A percentile compares a stretch with the other conserved stretches of the same genome.
These are phyloP conservation scores for Brassica cretica DNA, from an alignment of 345 rosid species.

Conservation along the genomic window DNA sequence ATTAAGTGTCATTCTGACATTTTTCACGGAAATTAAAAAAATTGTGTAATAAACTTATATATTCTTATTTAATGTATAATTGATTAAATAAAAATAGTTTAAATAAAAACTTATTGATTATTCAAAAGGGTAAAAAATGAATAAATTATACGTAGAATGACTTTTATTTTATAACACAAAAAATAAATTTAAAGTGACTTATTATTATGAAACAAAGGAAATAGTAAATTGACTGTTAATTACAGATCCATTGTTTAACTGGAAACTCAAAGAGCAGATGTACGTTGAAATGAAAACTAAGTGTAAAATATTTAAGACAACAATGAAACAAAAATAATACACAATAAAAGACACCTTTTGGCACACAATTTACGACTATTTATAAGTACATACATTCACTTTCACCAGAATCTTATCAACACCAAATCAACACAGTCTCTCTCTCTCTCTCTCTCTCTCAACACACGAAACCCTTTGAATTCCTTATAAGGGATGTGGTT, in stretches of 20 bases:
- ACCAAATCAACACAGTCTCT: conserved; percentile 8
- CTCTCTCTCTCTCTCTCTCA: not conserved
- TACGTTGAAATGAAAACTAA: conserved; percentile 20
- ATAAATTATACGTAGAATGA: too few relatives aligned
- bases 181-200: too few relatives aligned
- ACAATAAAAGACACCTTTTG: conserved; percentile 18
- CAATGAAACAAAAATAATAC: conserved; percentile 19
- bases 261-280: conserved; percentile 32
- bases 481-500: not conserved
- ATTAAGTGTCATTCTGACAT: too few relatives aligned
- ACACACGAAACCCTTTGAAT: not conserved
- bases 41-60: too few relatives aligned
- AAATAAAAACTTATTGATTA: too few relatives aligned
- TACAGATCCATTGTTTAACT: conserved; percentile 12
- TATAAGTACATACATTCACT: conserved; percentile 32
- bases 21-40: too few relatives aligned
- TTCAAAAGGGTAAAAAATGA: too few relatives aligned
- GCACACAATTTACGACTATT: not conserved
- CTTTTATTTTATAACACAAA: too few relatives aligned
- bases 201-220: too few relatives aligned
- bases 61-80: too few relatives aligned
- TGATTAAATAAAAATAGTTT: too few relatives aligned
- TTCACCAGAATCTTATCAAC: conserved; percentile 40
- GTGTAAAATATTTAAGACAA: conserved; percentile 3
- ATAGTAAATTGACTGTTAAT: not conserved